Evolutionary conservation across 2,329 filamentous ascomycete genomes (phyloP).

Genomic region (Hypoxylon sp.): DNA sequence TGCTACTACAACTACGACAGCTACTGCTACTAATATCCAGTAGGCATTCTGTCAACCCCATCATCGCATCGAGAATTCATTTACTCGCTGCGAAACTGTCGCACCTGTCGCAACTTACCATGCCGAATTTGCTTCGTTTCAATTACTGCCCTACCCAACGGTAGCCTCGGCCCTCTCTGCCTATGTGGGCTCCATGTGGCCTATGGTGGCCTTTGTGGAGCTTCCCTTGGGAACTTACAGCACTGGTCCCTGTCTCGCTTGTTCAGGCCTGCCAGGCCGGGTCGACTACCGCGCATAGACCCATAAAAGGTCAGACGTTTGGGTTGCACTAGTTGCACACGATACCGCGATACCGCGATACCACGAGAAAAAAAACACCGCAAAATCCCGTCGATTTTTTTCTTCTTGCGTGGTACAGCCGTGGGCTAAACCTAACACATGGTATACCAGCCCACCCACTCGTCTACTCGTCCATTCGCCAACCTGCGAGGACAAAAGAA

Average conservation of each 20-base stretch:
- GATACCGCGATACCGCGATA: constrained; percentile 7
- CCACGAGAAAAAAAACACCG: constrained; percentile 37
- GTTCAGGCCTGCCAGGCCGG: constrained; percentile 7
- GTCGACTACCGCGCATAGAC: constrained; percentile 39
- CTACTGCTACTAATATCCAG: constrained; percentile 9
- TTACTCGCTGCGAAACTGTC: background rate
- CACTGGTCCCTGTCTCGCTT: background rate
- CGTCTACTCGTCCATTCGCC: background rate
- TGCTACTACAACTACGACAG: background rate
- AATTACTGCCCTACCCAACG: constrained; percentile 28
- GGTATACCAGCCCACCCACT: constrained; percentile 1
- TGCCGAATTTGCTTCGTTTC: constrained; percentile 17
- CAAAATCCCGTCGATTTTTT: constrained; percentile 30
- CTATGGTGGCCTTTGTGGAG: background rate
- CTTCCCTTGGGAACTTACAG: background rate
- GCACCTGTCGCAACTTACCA: background rate
- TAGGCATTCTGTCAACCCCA: background rate
- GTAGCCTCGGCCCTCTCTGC: constrained; percentile 10
- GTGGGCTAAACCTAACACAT: constrained; percentile 8
- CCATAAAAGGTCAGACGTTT: constrained; percentile 35
- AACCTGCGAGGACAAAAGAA: background rate
- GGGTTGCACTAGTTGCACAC: constrained; percentile 38
- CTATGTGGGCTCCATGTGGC: background rate
- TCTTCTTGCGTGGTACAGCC: background rate
- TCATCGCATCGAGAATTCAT: background rate